phyloP scores from a whole-genome alignment of 2,329 filamentous ascomycete species.

The Pseudomassariella vexata region DNA sequence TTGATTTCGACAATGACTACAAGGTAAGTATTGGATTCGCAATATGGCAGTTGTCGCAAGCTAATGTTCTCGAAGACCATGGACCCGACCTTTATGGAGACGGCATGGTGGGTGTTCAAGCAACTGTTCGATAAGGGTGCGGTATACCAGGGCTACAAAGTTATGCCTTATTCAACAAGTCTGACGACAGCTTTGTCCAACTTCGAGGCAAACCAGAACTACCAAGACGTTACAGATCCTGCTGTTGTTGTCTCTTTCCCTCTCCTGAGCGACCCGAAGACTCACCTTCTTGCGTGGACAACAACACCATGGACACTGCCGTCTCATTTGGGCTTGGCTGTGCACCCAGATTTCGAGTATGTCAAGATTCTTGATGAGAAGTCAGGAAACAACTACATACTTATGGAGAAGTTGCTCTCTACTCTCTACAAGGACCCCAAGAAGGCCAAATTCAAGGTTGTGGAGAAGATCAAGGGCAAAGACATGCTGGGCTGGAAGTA shows the following conservation, averaged over 20 bases:
- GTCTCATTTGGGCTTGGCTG: conserved; percentile 71
- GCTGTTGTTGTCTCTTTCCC: conserved; percentile 87
- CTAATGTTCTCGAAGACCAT: conserved; percentile 54
- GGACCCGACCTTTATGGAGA: conserved; percentile 94
- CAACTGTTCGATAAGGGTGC: conserved; percentile 83
- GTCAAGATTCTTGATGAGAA: conserved; percentile 79
- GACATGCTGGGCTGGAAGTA: conserved; percentile 88
- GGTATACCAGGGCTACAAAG: conserved; percentile 84
- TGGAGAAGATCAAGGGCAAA: conserved; percentile 74
- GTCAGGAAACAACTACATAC: conserved; percentile 76
- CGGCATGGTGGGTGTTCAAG: conserved; percentile 95
- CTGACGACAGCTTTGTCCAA: conserved; percentile 87
- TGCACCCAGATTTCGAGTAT: conserved; percentile 79
- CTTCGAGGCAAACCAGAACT: conserved; percentile 92
- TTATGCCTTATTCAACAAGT: conserved; percentile 93
- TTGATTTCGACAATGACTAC: conserved; percentile 97
- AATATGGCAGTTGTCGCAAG: no score
- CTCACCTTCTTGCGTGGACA: conserved; percentile 78
- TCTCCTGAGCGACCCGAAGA: conserved; percentile 69
- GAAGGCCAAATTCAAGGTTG: conserved; percentile 84
- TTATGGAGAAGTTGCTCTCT: conserved; percentile 73
- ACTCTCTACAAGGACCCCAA: conserved; percentile 93
- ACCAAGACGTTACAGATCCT: conserved; percentile 87
- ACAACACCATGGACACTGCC: conserved; percentile 84
- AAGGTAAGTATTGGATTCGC: no score